Conservation (phyloP, 257 asterid species). For the Coffea canephora region DNA sequence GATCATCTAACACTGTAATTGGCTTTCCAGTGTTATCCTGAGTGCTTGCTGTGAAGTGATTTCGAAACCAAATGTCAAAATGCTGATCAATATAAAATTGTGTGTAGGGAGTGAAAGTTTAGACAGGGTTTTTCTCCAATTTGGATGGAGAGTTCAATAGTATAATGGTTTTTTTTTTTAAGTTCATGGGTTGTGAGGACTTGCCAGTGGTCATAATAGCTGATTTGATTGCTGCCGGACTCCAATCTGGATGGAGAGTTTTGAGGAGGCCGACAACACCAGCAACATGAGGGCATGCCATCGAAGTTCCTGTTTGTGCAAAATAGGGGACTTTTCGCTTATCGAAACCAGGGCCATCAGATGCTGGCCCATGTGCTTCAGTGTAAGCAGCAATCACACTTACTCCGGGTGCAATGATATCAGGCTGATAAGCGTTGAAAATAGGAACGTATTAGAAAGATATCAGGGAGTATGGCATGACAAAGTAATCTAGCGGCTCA, state of each 20-base stretch:
- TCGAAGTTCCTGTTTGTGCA: conserved; percentile 48
- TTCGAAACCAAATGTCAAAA: neutral
- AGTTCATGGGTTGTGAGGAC: neutral
- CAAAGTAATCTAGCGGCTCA: too few species aligned
- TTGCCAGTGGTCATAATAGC: conserved; percentile 60
- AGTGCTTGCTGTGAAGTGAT: conserved; percentile 50
- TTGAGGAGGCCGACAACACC: conserved; percentile 58
- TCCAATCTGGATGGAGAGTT: conserved; percentile 56
- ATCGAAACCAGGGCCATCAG: conserved; percentile 13
- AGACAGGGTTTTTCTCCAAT: neutral
- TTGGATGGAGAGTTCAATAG: conserved; percentile 47
- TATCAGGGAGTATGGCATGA: too few species aligned
- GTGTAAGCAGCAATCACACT: conserved; percentile 50
- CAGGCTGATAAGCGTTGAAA: conserved; percentile 38
- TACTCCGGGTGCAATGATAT: conserved; percentile 70
- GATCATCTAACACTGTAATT: conserved; percentile 26
- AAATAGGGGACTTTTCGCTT: conserved; percentile 29
- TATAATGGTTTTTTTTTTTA: too few species aligned
- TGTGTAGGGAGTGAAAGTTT: neutral
- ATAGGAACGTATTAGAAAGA: too few species aligned
- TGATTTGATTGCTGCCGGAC: conserved; percentile 61
- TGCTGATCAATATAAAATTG: neutral
- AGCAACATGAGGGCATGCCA: conserved; percentile 74
- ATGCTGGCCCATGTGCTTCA: conserved; percentile 29
- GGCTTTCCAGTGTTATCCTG: conserved; percentile 55